These are phyloP conservation scores for Cryptosporidium canis DNA, from an alignment of 169 alveolate genomes.

Conservation along the genomic window DNA sequence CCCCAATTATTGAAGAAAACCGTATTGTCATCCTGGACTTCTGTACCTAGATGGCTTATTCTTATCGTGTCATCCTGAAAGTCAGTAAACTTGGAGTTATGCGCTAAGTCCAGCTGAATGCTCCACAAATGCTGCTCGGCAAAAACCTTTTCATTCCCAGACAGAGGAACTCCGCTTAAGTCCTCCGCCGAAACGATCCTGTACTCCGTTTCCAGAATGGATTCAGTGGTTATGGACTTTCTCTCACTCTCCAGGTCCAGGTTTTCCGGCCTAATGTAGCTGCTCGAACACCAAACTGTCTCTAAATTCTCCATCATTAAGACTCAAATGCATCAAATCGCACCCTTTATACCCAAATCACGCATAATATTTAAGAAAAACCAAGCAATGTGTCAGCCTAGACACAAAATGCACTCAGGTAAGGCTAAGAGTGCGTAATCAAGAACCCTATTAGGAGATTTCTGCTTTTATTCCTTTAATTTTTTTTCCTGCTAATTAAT, in stretches of 20 bases:
- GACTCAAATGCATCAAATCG: neutral
- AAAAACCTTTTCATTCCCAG: conserved; percentile 57
- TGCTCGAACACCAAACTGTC: conserved; percentile 64
- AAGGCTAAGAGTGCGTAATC: no score
- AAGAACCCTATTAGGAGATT: no score
- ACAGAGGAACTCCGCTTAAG: conserved; percentile 29
- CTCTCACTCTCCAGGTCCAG: conserved; percentile 11
- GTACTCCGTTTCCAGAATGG: conserved; percentile 50
- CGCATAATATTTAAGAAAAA: neutral
- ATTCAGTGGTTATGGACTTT: conserved; percentile 18
- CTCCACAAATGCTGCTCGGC: conserved; percentile 67
- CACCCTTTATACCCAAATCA: neutral
- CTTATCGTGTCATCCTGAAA: neutral
- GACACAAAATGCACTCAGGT: no score
- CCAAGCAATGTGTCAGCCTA: no score
- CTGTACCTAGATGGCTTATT: neutral
- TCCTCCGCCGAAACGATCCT: conserved; percentile 42
- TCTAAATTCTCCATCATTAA: conserved; percentile 26
- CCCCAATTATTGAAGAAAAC: conserved; percentile 67
- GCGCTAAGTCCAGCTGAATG: neutral
- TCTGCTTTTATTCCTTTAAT: neutral
- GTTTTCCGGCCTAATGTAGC: conserved; percentile 25
- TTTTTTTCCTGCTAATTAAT: neutral
- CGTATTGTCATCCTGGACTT: conserved; percentile 16
- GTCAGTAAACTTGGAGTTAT: neutral